Conservation (phyloP, 257 asterid species). For the Cordia subcordata region DNA sequence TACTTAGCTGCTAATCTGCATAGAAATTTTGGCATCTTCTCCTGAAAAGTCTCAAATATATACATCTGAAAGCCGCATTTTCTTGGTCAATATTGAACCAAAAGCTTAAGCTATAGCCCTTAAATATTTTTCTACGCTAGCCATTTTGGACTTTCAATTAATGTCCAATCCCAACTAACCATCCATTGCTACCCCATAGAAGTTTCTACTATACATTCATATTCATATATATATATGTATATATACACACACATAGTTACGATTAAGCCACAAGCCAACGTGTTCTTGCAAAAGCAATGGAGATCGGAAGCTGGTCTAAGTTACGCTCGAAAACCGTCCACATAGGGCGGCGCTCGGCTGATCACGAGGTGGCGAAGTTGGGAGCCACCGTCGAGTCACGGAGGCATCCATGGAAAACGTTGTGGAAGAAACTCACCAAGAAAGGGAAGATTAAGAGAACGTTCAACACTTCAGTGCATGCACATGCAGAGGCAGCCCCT, state of each 20-base stretch:
- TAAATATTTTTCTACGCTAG: neutral
- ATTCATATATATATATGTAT: neutral
- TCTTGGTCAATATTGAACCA: neutral
- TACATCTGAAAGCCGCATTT: neutral
- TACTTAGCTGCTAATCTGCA: neutral
- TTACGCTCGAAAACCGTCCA: slow-evolving; percentile 8
- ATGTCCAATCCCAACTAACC: neutral
- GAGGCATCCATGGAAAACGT: slow-evolving; percentile 3
- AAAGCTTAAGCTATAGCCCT: neutral
- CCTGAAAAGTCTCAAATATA: neutral
- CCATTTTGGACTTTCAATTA: slow-evolving; percentile 1
- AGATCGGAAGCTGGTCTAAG: slow-evolving; percentile 3
- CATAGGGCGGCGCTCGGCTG: neutral
- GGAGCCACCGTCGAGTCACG: neutral
- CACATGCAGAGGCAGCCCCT: neutral
- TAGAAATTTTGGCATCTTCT: neutral
- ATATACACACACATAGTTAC: too few species aligned
- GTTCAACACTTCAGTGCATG: neutral
- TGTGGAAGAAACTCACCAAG: slow-evolving; percentile 1
- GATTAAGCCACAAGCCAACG: neutral
- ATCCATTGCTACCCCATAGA: neutral
- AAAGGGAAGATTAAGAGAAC: slow-evolving; percentile 1
- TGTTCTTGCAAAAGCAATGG: neutral
- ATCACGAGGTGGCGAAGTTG: neutral
- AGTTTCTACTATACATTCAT: neutral